Evolutionary conservation across 2,329 filamentous ascomycete species (phyloP).

Genomic region (Cladosporium sp.): DNA sequence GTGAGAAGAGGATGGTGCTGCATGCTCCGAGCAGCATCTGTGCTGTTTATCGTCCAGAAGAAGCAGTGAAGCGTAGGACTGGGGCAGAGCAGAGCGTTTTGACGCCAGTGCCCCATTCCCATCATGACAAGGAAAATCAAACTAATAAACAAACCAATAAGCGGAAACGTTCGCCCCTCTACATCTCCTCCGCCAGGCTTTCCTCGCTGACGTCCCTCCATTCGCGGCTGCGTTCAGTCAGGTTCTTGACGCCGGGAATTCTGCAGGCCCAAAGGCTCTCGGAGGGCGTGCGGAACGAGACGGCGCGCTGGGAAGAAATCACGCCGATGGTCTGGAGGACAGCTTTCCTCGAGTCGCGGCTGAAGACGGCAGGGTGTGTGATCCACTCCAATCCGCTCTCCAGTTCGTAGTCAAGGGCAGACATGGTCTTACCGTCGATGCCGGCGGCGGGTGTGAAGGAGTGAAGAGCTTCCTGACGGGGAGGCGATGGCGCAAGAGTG

Average conservation of each 20-base stretch:
- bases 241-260: constrained; percentile 71
- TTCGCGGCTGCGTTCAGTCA: constrained; percentile 80
- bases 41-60: no score
- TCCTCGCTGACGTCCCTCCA: constrained; percentile 79
- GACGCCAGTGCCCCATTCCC: no score
- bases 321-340: constrained; percentile 95
- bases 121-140: no score
- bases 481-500: constrained; percentile 38
- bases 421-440: constrained; percentile 79
- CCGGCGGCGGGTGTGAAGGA: constrained; percentile 60
- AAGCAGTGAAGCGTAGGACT: no score
- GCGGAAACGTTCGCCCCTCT: neutral
- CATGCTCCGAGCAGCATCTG: no score
- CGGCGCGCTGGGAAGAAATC: constrained; percentile 89
- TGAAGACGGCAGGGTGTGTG: constrained; percentile 91
- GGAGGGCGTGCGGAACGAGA: constrained; percentile 86
- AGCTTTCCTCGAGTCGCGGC: constrained; percentile 88
- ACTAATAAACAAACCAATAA: neutral
- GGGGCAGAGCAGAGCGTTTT: no score
- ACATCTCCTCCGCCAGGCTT: constrained; percentile 22
- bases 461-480: constrained; percentile 32
- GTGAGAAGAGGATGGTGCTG: no score
- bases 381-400: constrained; percentile 95
- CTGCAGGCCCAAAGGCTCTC: constrained; percentile 86
- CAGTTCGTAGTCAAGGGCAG: constrained; percentile 84